Evolutionary conservation across 2,329 filamentous ascomycete genomes (phyloP), one percentile per base, ranked within the genome.

Genomic region (Periconia sp.): DNA sequence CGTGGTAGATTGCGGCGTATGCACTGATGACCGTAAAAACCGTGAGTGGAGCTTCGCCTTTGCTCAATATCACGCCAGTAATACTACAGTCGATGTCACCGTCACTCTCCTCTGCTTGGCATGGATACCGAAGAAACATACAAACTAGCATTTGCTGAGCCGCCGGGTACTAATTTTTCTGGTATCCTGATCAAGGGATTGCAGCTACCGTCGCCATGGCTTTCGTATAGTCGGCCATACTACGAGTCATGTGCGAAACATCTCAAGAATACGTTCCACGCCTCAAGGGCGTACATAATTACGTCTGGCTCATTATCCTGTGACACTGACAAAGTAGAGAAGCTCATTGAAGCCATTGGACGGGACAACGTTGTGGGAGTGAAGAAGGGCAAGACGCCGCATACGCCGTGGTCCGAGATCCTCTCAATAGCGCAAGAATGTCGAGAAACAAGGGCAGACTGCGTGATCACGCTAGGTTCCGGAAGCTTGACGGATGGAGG

Each of bases 221-320:
- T 82, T 35, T 76, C 74, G 30, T 76, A 76, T 52, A 77, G 77
- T 19, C 52, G 77, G 2, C 67, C 73, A 3, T 81, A 78, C 54
- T 60, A 72, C 21, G 54, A 72, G 46, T 69, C 77, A 3, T 72
- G 73, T 36, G 66, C 68, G 7, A 69, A 72, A 36, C 78, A 83
- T 57, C 65, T 75, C 32, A 50, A 59, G 7, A 50, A 70, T 18
- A 76, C 71, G 5, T 78, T 80, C 50, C 42, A 69, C 13, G 73
- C 77, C 9, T 70, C 66, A 5, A 66, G 70, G 8, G 64, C 78
- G n/a, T 82, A 79, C 61, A 68, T 81, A 23, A 72, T 82, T 21
- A 73, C 71, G 17, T 83, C 80, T 0, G 68, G 61, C 2, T 78
- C 79, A 0, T 60, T 84, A 6, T 64, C 74, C 0, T 65, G 63